Evolutionary conservation across 2,329 filamentous ascomycete species (phyloP).

Genomic region (Monilinia laxa): DNA sequence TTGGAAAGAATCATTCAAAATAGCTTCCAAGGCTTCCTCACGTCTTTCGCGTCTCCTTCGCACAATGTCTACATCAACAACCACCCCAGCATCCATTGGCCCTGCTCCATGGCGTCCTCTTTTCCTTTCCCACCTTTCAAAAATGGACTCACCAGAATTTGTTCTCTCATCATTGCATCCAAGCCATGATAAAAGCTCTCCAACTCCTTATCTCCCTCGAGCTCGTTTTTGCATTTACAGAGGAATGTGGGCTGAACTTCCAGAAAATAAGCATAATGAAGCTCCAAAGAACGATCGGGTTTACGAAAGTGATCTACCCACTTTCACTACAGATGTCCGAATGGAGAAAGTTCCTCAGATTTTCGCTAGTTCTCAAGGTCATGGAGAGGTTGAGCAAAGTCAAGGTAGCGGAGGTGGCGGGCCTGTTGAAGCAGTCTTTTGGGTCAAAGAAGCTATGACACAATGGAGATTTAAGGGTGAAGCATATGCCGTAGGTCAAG

Average conservation of each 20-base stretch:
- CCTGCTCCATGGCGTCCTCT: constrained; percentile 41
- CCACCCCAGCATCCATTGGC: constrained; percentile 30
- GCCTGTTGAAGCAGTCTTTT: constrained; percentile 80
- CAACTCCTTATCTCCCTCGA: constrained; percentile 48
- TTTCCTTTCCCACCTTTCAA: constrained; percentile 40
- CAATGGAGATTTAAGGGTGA: constrained; percentile 85
- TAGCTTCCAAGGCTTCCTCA: constrained; percentile 36
- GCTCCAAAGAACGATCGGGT: constrained; percentile 67
- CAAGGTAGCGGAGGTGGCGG: constrained; percentile 62
- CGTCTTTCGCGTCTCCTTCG: constrained; percentile 36
- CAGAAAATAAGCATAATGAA: constrained; percentile 69
- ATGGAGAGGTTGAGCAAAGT: constrained; percentile 46
- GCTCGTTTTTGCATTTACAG: constrained; percentile 81
- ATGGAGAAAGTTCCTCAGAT: constrained; percentile 83
- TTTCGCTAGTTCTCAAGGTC: constrained; percentile 50
- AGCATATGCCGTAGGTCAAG: constrained; percentile 72
- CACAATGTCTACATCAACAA: constrained; percentile 38
- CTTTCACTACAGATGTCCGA: constrained; percentile 83
- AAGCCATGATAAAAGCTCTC: constrained; percentile 39
- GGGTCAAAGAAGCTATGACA: constrained; percentile 66
- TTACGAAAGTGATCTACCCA: constrained; percentile 75
- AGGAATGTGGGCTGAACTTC: constrained; percentile 76
- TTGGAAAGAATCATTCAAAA: constrained; percentile 28
- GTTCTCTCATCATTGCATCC: constrained; percentile 48
- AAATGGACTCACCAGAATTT: constrained; percentile 44